Evolutionary conservation across 768 basidiomycete species (phyloP).

Genomic region (Mycena vulgaris): DNA sequence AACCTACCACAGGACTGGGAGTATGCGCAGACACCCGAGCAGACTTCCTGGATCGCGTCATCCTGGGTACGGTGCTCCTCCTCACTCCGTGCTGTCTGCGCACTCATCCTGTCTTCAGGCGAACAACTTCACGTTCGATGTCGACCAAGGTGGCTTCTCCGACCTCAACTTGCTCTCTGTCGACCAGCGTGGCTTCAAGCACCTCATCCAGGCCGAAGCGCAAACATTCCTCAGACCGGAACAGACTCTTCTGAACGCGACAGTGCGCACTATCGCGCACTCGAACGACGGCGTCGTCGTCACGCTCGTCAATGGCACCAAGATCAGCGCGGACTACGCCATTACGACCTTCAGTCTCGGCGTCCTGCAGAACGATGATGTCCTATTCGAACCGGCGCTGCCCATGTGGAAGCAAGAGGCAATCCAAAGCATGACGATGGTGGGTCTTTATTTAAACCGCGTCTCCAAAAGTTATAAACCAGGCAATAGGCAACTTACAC

Average conservation of each 20-base stretch:
- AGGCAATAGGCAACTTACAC: conserved; percentile 67
- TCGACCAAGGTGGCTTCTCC: conserved; percentile 71
- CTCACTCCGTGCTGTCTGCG: neutral
- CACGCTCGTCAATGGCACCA: conserved; percentile 58
- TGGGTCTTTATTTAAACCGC: neutral
- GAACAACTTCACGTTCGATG: conserved; percentile 73
- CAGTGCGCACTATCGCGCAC: conserved; percentile 64
- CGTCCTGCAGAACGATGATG: conserved; percentile 76
- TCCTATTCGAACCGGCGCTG: conserved; percentile 71
- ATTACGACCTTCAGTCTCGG: conserved; percentile 80
- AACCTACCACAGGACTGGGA: conserved; percentile 44
- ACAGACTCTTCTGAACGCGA: conserved; percentile 67
- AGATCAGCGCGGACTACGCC: conserved; percentile 68
- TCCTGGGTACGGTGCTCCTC: conserved; percentile 63
- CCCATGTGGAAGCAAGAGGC: conserved; percentile 78
- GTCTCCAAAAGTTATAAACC: neutral
- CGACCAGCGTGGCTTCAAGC: conserved; percentile 76
- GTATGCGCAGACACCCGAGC: conserved; percentile 73
- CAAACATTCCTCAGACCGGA: conserved; percentile 63
- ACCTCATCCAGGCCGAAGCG: conserved; percentile 71
- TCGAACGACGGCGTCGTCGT: conserved; percentile 63
- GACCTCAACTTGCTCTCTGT: conserved; percentile 66
- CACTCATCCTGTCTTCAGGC: conserved; percentile 51
- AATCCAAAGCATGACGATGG: conserved; percentile 71
- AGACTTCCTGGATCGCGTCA: conserved; percentile 75